These are phyloP conservation scores for Cylindrotheca fusiformis DNA, from an alignment of 108 stramenopile species.

Conservation along the genomic window DNA sequence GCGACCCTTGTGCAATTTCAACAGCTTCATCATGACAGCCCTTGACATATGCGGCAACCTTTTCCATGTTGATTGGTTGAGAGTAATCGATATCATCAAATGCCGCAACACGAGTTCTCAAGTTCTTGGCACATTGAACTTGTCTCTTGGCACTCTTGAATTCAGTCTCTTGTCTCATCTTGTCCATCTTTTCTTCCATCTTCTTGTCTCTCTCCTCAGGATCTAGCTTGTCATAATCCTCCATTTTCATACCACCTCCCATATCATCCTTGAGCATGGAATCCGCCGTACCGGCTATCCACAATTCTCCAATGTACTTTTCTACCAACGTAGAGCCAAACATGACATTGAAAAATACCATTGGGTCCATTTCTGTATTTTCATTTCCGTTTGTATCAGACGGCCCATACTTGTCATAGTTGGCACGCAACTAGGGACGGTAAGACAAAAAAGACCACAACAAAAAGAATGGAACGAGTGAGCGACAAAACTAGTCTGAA, in stretches of 20 bases:
- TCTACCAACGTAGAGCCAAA: conserved; percentile 80
- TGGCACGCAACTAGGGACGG: conserved; percentile 34
- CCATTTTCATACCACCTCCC: conserved; percentile 6
- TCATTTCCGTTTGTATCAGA: conserved; percentile 46
- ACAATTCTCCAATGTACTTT: conserved; percentile 80
- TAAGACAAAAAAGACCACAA: not conserved
- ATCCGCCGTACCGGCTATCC: conserved; percentile 85
- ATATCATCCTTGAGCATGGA: conserved; percentile 60
- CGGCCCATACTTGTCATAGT: conserved; percentile 83
- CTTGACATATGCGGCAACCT: conserved; percentile 28
- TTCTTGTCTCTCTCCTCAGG: conserved; percentile 23
- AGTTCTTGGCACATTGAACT: conserved; percentile 67
- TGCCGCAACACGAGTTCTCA: conserved; percentile 48
- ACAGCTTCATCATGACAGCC: conserved; percentile 52
- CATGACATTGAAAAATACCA: conserved; percentile 86
- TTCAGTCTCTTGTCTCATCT: conserved; percentile 33
- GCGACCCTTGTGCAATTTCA: conserved; percentile 71
- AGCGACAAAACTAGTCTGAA: too few species aligned
- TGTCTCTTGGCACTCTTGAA: conserved; percentile 69
- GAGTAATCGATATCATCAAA: conserved; percentile 34
- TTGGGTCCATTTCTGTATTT: conserved; percentile 66
- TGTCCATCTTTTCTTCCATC: conserved; percentile 18
- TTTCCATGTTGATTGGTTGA: conserved; percentile 1
- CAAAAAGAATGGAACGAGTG: not conserved
- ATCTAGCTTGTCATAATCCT: conserved; percentile 10